Base-by-base conservation (phyloP, 1,139 yeast genomes). In the Blastobotrys ciferrii region DNA sequence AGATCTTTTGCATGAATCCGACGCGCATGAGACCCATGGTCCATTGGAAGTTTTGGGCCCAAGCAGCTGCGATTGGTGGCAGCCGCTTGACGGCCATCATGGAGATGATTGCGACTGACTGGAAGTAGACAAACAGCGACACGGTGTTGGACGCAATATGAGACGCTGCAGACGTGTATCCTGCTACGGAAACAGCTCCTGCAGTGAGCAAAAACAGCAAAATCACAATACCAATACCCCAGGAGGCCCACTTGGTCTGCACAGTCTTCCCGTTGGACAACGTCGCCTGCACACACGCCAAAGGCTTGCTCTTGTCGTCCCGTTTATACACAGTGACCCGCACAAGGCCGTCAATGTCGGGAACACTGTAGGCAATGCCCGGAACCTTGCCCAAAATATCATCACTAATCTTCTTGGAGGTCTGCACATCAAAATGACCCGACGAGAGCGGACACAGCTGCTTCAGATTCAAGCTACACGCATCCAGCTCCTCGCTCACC, bases 1-100 rank as follows among this genome's bases (percentile, higher is more conserved):
- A 84, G 51, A 91, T 87, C 44, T 74, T 67, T 68, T 92, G 98
- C 80, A 92, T 85, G 62, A 91, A 88, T n/a, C 72, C 71, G 9
- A 82, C 81, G 50, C 78, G 76, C 59, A 94, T 87, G 55, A 92
- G 82, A 48, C 98, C 98, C 76, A 92, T 77, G 4, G 97, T 83
- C 98, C 98, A 92, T 71, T 82, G 83, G 73, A 92, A 92, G 71
- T 92, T 92, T 67, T 92, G 96, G 32, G 95, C 84, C 99, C 99
- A 92, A 2, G 98, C 94, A 1, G 96, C 92, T 7, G 98, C 98
- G 56, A 92, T 88, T 4, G 98, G 98, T 6, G 98, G 98, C 20
- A 88, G 87, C 53, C 82, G 76, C 17, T 89, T 80, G 35, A 92
- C 98, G 44, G 95, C 97, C 92, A 91, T 85, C 96, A 92, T 89